phyloP scores from a whole-genome alignment of 176 grass and related monocot species.

The Olyra latifolia region DNA sequence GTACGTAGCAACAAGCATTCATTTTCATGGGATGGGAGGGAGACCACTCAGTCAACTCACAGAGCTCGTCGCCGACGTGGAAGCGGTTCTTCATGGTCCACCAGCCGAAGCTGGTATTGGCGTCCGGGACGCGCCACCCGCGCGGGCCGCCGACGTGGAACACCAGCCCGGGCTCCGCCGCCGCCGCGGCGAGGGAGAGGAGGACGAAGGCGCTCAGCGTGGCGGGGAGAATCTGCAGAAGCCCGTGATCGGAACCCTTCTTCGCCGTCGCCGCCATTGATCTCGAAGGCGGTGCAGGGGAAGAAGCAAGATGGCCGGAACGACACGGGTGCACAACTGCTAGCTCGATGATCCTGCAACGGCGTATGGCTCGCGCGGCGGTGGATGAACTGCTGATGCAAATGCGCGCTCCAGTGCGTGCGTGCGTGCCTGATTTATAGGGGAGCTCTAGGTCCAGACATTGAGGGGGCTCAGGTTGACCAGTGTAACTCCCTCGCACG shows the following conservation, averaged over 20 bases:
- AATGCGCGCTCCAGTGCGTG: neutral
- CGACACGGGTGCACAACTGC: too few species aligned
- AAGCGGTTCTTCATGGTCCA: constrained; percentile 78
- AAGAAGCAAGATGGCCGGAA: neutral
- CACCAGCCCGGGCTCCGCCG: neutral
- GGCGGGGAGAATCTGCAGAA: neutral
- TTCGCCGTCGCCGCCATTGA: constrained; percentile 17
- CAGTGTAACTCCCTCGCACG: neutral
- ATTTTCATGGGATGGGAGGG: neutral
- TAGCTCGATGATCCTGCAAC: neutral
- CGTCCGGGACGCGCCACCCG: constrained; percentile 59
- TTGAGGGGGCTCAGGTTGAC: neutral
- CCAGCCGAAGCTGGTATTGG: constrained; percentile 55
- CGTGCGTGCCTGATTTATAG: constrained; percentile 2
- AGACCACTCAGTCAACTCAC: too few species aligned
- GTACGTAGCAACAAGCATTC: neutral
- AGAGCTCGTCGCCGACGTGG: constrained; percentile 64
- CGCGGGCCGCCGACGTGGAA: constrained; percentile 71
- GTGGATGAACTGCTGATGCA: neutral
- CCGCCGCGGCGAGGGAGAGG: neutral
- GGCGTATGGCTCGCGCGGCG: neutral
- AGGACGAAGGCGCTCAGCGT: constrained; percentile 21
- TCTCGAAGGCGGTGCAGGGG: neutral
- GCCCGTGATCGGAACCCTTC: neutral
- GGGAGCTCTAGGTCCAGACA: neutral